Evolutionary conservation across 2,329 filamentous ascomycete genomes (phyloP).

Genomic region (Ascochyta clinopodiicola): DNA sequence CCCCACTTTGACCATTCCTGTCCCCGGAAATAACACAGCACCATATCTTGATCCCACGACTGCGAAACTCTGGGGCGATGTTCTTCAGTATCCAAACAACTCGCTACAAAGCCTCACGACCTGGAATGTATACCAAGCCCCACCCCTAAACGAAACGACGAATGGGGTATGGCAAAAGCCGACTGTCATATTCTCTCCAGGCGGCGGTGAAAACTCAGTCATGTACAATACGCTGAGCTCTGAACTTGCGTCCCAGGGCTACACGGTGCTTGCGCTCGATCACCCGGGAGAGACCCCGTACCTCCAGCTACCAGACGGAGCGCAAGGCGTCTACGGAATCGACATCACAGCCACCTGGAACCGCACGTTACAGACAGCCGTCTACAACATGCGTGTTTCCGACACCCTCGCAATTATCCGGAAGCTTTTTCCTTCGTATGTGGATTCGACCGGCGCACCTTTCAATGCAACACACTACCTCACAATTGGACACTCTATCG

Average conservation of each 20-base stretch:
- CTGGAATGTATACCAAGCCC: slow-evolving; percentile 21
- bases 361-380: slow-evolving; percentile 5
- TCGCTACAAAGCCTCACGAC: slow-evolving; percentile 17
- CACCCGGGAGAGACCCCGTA: slow-evolving; percentile 30
- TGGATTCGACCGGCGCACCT: slow-evolving; percentile 8
- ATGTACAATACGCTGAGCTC: slow-evolving; percentile 20
- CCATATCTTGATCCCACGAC: slow-evolving; percentile 32
- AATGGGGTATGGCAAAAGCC: slow-evolving; percentile 6
- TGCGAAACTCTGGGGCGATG: slow-evolving; percentile 23
- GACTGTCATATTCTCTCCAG: slow-evolving; percentile 28
- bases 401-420: slow-evolving; percentile 16
- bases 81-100: slow-evolving; percentile 12
- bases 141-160: slow-evolving; percentile 7
- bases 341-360: slow-evolving; percentile 22
- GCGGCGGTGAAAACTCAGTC: slow-evolving; percentile 21
- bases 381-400: slow-evolving; percentile 26
- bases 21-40: slow-evolving; percentile 20
- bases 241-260: slow-evolving; percentile 27
- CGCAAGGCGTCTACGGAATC: slow-evolving; percentile 17
- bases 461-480: slow-evolving; percentile 25
- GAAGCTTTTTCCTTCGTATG: slow-evolving; percentile 13
- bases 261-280: slow-evolving; percentile 26
- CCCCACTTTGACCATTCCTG: slow-evolving; percentile 23
- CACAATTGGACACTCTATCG: slow-evolving; percentile 28
- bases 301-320: slow-evolving; percentile 16